Percentiles rank a stretch among this genome's conserved stretches.
phyloP scores from a whole-genome alignment of 768 basidiomycete species.

The Lactifluus pinguis region DNA sequence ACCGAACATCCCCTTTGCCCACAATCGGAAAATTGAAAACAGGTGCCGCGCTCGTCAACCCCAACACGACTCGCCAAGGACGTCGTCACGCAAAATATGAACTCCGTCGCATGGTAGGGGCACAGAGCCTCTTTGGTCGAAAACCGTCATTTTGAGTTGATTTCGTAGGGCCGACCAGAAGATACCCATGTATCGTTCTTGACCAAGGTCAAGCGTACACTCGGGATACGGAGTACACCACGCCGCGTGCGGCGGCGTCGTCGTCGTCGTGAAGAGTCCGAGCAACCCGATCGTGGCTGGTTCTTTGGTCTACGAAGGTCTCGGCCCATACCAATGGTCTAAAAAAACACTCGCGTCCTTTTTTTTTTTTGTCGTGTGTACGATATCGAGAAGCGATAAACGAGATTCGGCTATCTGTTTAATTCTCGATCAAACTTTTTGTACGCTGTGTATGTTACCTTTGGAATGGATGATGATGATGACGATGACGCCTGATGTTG shows the following conservation, averaged over 20 bases:
- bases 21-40: too few species aligned
- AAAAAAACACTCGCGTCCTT: neutral
- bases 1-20: neutral
- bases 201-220: constrained; percentile 41
- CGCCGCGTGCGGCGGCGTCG: constrained; percentile 20
- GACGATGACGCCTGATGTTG: neutral
- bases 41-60: constrained; percentile 39
- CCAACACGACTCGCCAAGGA: constrained; percentile 38
- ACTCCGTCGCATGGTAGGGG: constrained; percentile 37
- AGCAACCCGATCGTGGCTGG: neutral
- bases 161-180: constrained; percentile 33
- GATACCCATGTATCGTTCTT: constrained; percentile 32
- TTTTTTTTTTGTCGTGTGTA: too few species aligned
- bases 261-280: neutral
- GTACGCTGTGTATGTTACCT: neutral
- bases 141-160: too few species aligned
- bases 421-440: neutral
- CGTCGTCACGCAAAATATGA: constrained; percentile 39
- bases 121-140: neutral
- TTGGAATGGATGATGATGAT: neutral
- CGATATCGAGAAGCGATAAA: neutral
- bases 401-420: neutral
- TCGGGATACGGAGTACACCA: constrained; percentile 43
- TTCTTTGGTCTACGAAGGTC: neutral
- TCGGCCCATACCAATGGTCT: neutral